Evolutionary conservation across 805 yeast genomes (phyloP), one percentile per base, ranked within the genome.

Genomic region (Pichia eremophila): DNA sequence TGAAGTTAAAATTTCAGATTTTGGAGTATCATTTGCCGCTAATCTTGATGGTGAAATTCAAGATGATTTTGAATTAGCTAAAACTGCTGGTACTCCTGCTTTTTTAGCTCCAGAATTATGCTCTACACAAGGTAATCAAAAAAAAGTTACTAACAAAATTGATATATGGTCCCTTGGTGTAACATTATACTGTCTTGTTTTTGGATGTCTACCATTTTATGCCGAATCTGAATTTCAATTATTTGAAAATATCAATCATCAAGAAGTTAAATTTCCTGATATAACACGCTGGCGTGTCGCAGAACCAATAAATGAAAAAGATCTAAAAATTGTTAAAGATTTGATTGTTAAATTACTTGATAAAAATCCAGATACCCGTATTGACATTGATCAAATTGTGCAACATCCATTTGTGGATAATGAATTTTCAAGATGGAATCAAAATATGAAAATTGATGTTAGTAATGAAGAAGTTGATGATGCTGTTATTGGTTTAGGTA

Each of bases 151-250:
- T 46, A 73, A 81, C 60, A 88, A 85, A 63, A 85, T 93, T 47
- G 99, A 93, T 66, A 84, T 91, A n/a, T 93, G 99, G 99, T 95
- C 99, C 0, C 65, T 89, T 19, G 99, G 99, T 11, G 89, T 91
- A 7, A 90, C 98, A 0, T 67, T 93, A 17, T 93, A 81, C 64
- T 90, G 97, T 61, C 67, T 93, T 37, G 61, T 91, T 14, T 91
- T 86, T 67, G 99, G 99, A 11, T 73, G 75, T 52, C 76, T 93
- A 40, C 99, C 99, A 3, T 93, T 91, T 62, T 79, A 82, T 59
- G 95, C 90, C 0, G 89, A 81, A 43, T 80, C 86, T 32, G 96
- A 89, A 58, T 91, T 76, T 66, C 95, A 84, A 49, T 70, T 93
- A 45, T 90, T 91, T 64, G 83, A 83, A 48, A 88, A 80, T 12